Conservation (phyloP, 2,329 filamentous ascomycete genomes). For the Elsinoe fawcettii region DNA sequence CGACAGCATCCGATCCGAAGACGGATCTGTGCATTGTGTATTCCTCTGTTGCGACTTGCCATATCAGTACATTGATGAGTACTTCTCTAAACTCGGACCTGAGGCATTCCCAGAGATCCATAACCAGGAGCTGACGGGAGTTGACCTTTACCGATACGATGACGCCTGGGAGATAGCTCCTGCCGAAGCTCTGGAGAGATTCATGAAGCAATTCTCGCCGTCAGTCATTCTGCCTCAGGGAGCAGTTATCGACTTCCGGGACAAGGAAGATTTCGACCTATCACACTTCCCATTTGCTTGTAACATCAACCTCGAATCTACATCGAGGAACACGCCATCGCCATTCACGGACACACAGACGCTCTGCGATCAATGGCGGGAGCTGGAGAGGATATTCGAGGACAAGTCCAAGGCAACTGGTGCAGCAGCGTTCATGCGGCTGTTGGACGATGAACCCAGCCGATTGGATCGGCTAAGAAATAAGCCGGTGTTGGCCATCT, state of each 20-base stretch:
- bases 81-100: conserved; percentile 47
- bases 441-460: neutral
- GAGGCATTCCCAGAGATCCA: conserved; percentile 44
- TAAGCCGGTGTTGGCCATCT: conserved; percentile 41
- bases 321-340: conserved; percentile 23
- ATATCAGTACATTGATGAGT: conserved; percentile 54
- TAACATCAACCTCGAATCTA: conserved; percentile 27
- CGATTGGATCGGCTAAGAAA: conserved; percentile 22
- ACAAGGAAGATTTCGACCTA: conserved; percentile 33
- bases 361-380: conserved; percentile 42
- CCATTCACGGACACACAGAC: conserved; percentile 42
- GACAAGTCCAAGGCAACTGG: conserved; percentile 15
- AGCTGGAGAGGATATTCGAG: conserved; percentile 39
- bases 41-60: conserved; percentile 58
- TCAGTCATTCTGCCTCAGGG: conserved; percentile 3
- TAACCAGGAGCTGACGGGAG: conserved; percentile 42
- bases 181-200: conserved; percentile 30
- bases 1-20: conserved; percentile 36
- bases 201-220: conserved; percentile 13
- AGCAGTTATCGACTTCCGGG: conserved; percentile 22
- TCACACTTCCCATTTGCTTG: conserved; percentile 41
- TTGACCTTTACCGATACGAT: conserved; percentile 50
- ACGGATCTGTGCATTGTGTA: conserved; percentile 46
- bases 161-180: conserved; percentile 47
- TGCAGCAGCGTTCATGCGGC: conserved; percentile 17